Percentiles rank a stretch among this genome's conserved stretches.
phyloP scores from a whole-genome alignment of 169 alveolate species.

The Plasmodium blacklocki region DNA sequence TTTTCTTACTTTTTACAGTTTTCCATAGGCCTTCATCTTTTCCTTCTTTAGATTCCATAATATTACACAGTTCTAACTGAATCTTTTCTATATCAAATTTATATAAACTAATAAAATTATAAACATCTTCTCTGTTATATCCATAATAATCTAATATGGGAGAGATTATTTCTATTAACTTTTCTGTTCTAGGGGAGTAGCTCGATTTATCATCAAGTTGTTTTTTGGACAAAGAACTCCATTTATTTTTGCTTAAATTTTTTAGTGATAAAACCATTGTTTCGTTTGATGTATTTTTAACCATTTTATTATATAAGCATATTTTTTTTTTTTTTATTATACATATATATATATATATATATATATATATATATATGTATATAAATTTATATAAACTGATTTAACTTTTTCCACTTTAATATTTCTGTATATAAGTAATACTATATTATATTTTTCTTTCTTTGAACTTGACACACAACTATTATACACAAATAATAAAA shows the following conservation, averaged over 20 bases:
- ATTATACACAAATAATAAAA: too few relatives aligned
- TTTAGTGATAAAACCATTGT: constrained; percentile 68
- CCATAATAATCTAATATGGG: constrained; percentile 77
- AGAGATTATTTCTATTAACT: constrained; percentile 58
- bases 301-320: constrained; percentile 71
- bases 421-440: constrained; percentile 14
- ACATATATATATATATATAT: constrained; percentile 33
- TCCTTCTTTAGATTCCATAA: constrained; percentile 75
- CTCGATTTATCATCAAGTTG: constrained; percentile 61
- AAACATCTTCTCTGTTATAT: constrained; percentile 70
- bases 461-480: not conserved
- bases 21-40: constrained; percentile 66
- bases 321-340: constrained; percentile 36
- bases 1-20: constrained; percentile 67
- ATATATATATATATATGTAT: constrained; percentile 11
- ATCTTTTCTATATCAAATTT: constrained; percentile 70
- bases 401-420: constrained; percentile 20
- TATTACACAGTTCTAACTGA: constrained; percentile 67
- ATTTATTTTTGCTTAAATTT: constrained; percentile 56
- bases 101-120: constrained; percentile 58
- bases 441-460: not conserved
- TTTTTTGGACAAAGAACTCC: constrained; percentile 74
- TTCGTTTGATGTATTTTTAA: constrained; percentile 48
- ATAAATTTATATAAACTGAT: not conserved
- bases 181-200: constrained; percentile 75